Base-by-base conservation (phyloP, 169 alveolate genomes). In the Cryptosporidium parvum region DNA sequence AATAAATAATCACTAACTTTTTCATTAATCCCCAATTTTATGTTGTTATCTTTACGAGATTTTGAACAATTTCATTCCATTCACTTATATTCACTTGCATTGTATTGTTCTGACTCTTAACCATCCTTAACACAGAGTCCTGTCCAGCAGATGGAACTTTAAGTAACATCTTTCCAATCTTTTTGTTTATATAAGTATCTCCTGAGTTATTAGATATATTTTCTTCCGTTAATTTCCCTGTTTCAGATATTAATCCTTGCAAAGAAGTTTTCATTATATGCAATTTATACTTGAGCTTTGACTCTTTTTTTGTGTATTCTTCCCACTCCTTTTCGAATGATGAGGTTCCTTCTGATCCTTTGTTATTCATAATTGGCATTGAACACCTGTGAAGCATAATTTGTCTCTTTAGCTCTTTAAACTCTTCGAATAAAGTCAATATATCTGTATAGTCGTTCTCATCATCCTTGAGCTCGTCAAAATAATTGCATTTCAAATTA, bases 381-480 rank as follows among this genome's bases (percentile, higher is more conserved):
- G 89, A 80, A 21, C 89, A 80, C 39, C 42, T 80, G 42, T 80
- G 89, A 12, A 80, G 14, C 52, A 80, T 59, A 61, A 80, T 67
- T 29, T 80, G 65, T 9, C 62, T 59, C 31, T 59, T 23, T 18
- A 80, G n/a, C 16, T 80, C 75, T 31, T 51, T 80, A 80, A 61
- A 80, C 42, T 80, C 89, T 23, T 48, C 62, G 16, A 80, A 12
- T 23, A 80, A 16, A n/a, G 56, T 8, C 21, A 80, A 29, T 3
- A 80, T 39, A 29, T 59, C 75, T 3, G 39, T 23, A 39, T 80
- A 65, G 9, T 35, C 29, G 2, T n/a, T 35, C 21, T 37, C 52
- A 14, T n/a, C 35, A 16, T 69, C 61, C n/a, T 26, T 0, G 2
- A 31, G 53, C n/a, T 26, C 37, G 12, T 18, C 52, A 14, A 39